Evolutionary conservation across 306 rosid species (phyloP).

Genomic region (Quercus alba): DNA sequence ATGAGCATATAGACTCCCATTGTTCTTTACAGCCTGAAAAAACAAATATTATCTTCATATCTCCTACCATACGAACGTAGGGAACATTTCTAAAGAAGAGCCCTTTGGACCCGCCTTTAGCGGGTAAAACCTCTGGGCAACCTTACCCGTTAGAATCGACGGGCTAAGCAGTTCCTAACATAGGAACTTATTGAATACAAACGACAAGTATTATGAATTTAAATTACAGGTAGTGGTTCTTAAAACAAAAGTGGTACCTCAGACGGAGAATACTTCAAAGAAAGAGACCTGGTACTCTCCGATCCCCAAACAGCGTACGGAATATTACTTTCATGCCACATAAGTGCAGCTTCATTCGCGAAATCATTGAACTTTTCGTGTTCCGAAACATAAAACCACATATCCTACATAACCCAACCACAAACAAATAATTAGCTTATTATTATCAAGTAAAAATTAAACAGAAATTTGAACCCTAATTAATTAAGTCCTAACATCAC

Average conservation of each 20-base stretch:
- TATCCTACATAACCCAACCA: slow-evolving; percentile 50
- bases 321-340: slow-evolving; percentile 90
- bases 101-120: too few species aligned
- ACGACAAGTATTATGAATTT: not conserved
- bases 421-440: not conserved
- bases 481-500: too few species aligned
- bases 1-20: slow-evolving; percentile 81
- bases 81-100: too few species aligned
- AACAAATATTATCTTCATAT: slow-evolving; percentile 7
- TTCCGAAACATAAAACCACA: slow-evolving; percentile 93
- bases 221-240: not conserved
- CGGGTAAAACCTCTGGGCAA: too few species aligned
- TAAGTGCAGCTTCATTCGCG: slow-evolving; percentile 62
- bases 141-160: too few species aligned
- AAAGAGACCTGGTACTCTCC: slow-evolving; percentile 56
- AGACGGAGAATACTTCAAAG: slow-evolving; percentile 63
- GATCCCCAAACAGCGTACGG: slow-evolving; percentile 82
- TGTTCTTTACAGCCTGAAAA: slow-evolving; percentile 67
- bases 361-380: slow-evolving; percentile 74
- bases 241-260: slow-evolving; percentile 49
- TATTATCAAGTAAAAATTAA: too few species aligned
- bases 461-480: too few species aligned
- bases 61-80: not conserved
- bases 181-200: too few species aligned
- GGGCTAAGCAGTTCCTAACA: too few species aligned